A percentile compares a stretch with the other conserved stretches of the same genome.
Evolutionary conservation across 495 filamentous ascomycete species (phyloP).

Genomic region (Viridothelium virens): DNA sequence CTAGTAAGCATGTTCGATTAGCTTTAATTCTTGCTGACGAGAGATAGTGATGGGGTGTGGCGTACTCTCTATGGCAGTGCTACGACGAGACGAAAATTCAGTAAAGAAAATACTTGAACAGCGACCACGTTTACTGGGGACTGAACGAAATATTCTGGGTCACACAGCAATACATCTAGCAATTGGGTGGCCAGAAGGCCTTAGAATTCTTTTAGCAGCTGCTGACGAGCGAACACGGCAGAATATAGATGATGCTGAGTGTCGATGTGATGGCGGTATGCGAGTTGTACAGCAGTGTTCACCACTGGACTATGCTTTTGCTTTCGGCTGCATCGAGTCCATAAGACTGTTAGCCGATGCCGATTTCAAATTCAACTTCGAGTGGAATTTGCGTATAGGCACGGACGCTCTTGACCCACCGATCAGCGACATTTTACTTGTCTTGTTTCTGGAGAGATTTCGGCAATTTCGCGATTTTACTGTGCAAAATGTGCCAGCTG

Average conservation of each 20-base stretch:
- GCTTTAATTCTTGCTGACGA: not conserved
- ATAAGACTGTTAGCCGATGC: conserved; percentile 1
- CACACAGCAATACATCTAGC: not conserved
- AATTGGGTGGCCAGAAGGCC: conserved; percentile 3
- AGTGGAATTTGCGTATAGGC: not conserved
- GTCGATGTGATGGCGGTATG: no score
- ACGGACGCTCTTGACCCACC: not conserved
- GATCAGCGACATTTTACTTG: not conserved
- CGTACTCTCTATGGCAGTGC: not conserved
- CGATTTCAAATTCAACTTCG: not conserved
- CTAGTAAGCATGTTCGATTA: not conserved
- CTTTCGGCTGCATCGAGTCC: conserved; percentile 3
- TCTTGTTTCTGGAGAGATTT: not conserved
- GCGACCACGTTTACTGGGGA: not conserved
- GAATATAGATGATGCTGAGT: not conserved
- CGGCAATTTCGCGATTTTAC: not conserved
- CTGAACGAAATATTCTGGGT: not conserved
- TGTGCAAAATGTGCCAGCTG: not conserved
- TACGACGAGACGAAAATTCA: not conserved
- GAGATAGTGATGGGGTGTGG: not conserved
- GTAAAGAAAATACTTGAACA: not conserved
- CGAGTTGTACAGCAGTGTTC: not conserved
- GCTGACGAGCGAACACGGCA: not conserved
- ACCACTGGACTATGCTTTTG: not conserved
- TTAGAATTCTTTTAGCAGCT: not conserved